phyloP scores from a whole-genome alignment of 2,329 filamentous ascomycete species.

The Leptographium galeiforme region DNA sequence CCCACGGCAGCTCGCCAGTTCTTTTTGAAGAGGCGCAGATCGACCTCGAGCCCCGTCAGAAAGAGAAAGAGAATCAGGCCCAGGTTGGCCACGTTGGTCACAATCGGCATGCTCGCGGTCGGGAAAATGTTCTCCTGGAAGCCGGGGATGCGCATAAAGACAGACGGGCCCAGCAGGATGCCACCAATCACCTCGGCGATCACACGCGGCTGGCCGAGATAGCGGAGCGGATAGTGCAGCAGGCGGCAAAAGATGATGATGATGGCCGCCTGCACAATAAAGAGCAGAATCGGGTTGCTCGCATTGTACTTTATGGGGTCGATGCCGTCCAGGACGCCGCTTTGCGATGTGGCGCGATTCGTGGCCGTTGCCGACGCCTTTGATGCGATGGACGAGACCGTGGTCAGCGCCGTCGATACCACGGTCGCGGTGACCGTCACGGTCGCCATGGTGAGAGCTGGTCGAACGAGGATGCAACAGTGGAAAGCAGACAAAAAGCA shows the following conservation, averaged over 20 bases:
- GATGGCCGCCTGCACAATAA: conserved; percentile 52
- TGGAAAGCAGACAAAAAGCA: too few species aligned
- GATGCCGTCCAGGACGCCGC: conserved; percentile 49
- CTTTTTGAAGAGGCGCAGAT: conserved; percentile 59
- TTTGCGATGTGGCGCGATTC: conserved; percentile 14
- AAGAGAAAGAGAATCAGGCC: conserved; percentile 79
- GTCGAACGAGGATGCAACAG: too few species aligned
- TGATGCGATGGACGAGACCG: neutral
- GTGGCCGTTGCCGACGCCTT: conserved; percentile 3
- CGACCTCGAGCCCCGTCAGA: conserved; percentile 76
- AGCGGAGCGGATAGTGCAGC: conserved; percentile 57
- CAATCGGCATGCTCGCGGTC: conserved; percentile 54
- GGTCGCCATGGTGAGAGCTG: conserved; percentile 11
- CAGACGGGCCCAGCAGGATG: conserved; percentile 71
- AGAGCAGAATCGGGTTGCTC: conserved; percentile 52
- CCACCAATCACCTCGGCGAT: conserved; percentile 62
- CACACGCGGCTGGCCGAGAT: conserved; percentile 60
- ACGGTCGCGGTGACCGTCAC: conserved; percentile 9
- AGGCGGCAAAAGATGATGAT: conserved; percentile 64
- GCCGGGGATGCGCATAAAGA: conserved; percentile 73
- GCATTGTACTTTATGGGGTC: conserved; percentile 50
- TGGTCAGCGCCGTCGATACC: conserved; percentile 7
- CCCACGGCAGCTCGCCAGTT: conserved; percentile 72
- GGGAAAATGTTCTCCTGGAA: conserved; percentile 72
- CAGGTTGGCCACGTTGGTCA: conserved; percentile 68